Evolutionary conservation across 352 stramenopile species (phyloP), one percentile per base, ranked within the genome.

Genomic region (Pythium vanterpoolii): DNA sequence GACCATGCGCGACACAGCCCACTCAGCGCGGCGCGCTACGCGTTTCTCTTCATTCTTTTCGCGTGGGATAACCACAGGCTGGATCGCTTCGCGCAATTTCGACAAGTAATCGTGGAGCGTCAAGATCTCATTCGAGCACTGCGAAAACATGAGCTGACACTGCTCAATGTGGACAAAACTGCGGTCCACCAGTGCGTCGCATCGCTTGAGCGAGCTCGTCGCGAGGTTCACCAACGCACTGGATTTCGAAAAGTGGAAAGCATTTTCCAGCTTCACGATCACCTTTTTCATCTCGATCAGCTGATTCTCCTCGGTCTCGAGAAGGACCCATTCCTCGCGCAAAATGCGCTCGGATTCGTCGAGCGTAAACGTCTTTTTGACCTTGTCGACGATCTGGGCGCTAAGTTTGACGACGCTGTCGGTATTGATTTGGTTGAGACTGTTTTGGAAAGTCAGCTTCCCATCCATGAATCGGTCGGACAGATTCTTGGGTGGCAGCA

Each of bases 161-260:
- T 92, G 75, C 63, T 95, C 86, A 36, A 80, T 64, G 50, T 92
- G 83, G 38, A 69, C 71, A 46, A 74, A 49, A 56, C 78, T 87
- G 31, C 86, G 81, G 34, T 93, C 86, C 50, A 84, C 82, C 30
- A 95, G 74, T 40, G 78, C 64, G 23, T 87, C 77, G 46, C 82
- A 90, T 50, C 83, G 74, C 57, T 71, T 71, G 16, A 93, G 66
- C 36, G 81, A 86, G 51, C 66, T 87, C 24, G 76, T 88, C 24
- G 85, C 84, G 34, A 93, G 65, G 47, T 86, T 85, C 30, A 87
- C 83, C 4, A 93, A 69, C 19, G 72, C 77, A 14, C 74, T 74
- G 6, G 86, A 73, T 60, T 92, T 90, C 36, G 78, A 86, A 59
- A 95, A 90, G 64, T 92, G 77, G 62, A 95, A 90, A n/a, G 83